Evolutionary conservation across 163 green algal genomes (phyloP), one percentile per base, ranked within the genome.

Genomic region (Smithsoniella earleae): DNA sequence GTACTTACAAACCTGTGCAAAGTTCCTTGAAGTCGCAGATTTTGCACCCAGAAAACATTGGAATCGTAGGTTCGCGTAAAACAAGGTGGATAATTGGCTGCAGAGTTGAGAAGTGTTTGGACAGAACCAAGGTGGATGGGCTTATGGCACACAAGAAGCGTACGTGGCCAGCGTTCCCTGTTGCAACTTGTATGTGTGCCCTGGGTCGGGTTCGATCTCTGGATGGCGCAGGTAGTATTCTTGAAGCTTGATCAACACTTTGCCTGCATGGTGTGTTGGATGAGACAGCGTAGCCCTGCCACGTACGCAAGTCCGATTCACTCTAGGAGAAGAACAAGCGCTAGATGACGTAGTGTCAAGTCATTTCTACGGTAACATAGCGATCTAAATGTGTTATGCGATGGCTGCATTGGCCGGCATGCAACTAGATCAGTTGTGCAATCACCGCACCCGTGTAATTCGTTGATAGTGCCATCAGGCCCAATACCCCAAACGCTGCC

Each of bases 371-470:
- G 10, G 40, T 49, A 13, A 13, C 40, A 49, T 10, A 49, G 40
- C 13, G 40, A 69, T 49, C 44, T 73, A 16, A 73, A 6, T 69
- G 5, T 5, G 5, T 30, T 73, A 28, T 73, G 10, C 6, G 54
- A 66, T n/a, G 6, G 10, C 37, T 6, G 54, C 10, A 52, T 10
- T 66, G 6, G 38, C 54, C 10, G n/a, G n/a, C n/a, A n/a, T n/a
- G n/a, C n/a, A n/a, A n/a, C n/a, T n/a, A n/a, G n/a, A n/a, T n/a
- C n/a, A n/a, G n/a, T n/a, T n/a, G n/a, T n/a, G n/a, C n/a, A n/a
- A n/a, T n/a, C n/a, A n/a, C n/a, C n/a, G 63, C 64, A 16, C 66
- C 66, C 36, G 74, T 77, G 74, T 77, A 77, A 34, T 77, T 77
- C 5, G 74, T 77, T 3, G 62, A 66, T 16, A 36, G 38, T 58